A percentile compares a stretch with the other conserved stretches of the same genome.
These are phyloP conservation scores for Brassica carinata DNA, from an alignment of 345 rosid genomes.

Conservation along the genomic window DNA sequence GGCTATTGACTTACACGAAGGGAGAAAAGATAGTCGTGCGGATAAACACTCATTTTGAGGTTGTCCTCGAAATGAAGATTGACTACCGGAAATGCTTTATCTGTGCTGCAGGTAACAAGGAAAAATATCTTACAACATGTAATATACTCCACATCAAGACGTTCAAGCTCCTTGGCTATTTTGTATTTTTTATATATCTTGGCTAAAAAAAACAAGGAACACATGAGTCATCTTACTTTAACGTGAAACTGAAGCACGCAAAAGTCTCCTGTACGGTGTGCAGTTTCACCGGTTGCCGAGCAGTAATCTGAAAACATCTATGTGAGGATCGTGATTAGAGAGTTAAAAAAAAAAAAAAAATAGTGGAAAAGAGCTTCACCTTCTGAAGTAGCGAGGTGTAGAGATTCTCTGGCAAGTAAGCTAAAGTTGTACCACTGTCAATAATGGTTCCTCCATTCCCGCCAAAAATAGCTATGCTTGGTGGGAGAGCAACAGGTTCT, in stretches of 20 bases:
- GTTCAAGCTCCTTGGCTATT: neutral
- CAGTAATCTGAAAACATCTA: slow-evolving; percentile 51
- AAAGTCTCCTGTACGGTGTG: slow-evolving; percentile 65
- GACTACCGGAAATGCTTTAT: slow-evolving; percentile 68
- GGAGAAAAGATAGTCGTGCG: slow-evolving; percentile 76
- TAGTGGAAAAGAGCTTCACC: slow-evolving; percentile 43
- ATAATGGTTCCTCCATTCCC: slow-evolving; percentile 66
- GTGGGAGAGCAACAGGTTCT: slow-evolving; percentile 54
- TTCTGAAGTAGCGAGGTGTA: slow-evolving; percentile 54
- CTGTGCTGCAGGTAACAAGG: slow-evolving; percentile 62
- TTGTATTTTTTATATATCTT: no score
- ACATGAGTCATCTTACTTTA: slow-evolving; percentile 54
- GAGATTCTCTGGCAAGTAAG: slow-evolving; percentile 67
- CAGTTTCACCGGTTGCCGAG: slow-evolving; percentile 55
- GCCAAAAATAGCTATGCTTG: slow-evolving; percentile 42
- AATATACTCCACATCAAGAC: neutral
- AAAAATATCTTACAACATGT: slow-evolving; percentile 8
- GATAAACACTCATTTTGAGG: slow-evolving; percentile 58
- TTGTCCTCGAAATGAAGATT: slow-evolving; percentile 66
- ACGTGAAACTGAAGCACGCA: slow-evolving; percentile 59
- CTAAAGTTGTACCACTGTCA: slow-evolving; percentile 95
- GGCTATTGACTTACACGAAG: slow-evolving; percentile 54
- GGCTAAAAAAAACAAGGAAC: no score
- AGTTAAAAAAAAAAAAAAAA: neutral
- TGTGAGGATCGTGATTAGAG: slow-evolving; percentile 16